phyloP scores from a whole-genome alignment of 1,284 basidiomycete species.

The Cerrena zonata region DNA sequence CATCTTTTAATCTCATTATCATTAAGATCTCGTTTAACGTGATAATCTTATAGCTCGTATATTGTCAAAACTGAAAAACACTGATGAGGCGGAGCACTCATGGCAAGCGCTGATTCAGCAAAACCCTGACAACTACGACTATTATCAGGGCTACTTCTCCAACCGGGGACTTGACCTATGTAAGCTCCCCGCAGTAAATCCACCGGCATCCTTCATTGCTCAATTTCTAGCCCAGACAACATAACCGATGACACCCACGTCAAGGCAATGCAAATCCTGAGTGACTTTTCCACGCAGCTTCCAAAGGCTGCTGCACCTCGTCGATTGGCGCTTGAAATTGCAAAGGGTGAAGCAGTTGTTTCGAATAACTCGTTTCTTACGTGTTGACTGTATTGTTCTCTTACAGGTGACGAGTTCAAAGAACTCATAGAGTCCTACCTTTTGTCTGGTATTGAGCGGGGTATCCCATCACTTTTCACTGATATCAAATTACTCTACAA shows the following conservation, averaged over 20 bases:
- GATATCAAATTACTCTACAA: conserved; percentile 86
- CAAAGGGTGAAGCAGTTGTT: conserved; percentile 40
- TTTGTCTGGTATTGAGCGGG: conserved; percentile 68
- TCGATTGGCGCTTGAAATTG: conserved; percentile 66
- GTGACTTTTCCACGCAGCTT: conserved; percentile 54
- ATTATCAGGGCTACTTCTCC: conserved; percentile 72
- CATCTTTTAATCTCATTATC: not conserved
- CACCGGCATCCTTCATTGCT: not conserved
- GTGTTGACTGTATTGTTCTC: not conserved
- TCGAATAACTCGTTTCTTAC: too few relatives aligned
- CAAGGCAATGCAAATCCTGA: conserved; percentile 54
- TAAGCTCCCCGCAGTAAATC: conserved; percentile 27
- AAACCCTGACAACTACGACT: conserved; percentile 80
- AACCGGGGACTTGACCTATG: conserved; percentile 65
- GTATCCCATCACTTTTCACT: conserved; percentile 90
- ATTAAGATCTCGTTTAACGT: conserved; percentile 10
- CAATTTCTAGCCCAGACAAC: conserved; percentile 28
- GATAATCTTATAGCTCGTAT: conserved; percentile 52
- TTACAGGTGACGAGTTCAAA: conserved; percentile 58
- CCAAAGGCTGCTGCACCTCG: conserved; percentile 70
- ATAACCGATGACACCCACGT: conserved; percentile 45
- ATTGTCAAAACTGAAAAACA: conserved; percentile 55
- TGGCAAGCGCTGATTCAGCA: conserved; percentile 79
- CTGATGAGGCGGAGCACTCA: conserved; percentile 68
- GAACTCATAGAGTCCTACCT: conserved; percentile 69